Evolutionary conservation across 2,329 filamentous ascomycete species (phyloP).

Genomic region (Aspergillus brunneoviolaceus): DNA sequence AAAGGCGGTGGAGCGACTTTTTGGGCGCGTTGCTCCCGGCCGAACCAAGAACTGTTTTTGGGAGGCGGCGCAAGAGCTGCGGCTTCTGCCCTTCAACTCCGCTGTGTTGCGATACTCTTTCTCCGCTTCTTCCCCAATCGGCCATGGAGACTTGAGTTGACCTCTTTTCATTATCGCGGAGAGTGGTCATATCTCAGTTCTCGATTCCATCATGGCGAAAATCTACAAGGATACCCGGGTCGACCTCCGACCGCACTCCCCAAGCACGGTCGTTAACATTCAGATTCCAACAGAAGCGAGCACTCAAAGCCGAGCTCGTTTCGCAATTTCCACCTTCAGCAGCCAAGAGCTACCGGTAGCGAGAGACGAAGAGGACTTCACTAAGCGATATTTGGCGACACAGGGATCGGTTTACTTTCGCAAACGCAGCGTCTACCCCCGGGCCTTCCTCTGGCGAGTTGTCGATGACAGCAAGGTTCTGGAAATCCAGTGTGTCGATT

Average conservation of each 20-base stretch:
- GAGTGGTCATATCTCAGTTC: conserved; percentile 20
- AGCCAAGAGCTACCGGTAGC: conserved; percentile 42
- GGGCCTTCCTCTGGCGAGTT: conserved; percentile 88
- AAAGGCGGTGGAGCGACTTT: conserved; percentile 12
- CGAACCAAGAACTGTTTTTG: conserved; percentile 42
- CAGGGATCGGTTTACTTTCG: conserved; percentile 85
- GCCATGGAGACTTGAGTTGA: conserved; percentile 36
- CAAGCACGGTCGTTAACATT: conserved; percentile 69
- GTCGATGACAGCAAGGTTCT: conserved; percentile 76
- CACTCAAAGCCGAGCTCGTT: conserved; percentile 48
- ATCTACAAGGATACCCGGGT: conserved; percentile 85
- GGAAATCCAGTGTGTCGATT: conserved; percentile 79
- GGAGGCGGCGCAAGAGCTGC: conserved; percentile 23
- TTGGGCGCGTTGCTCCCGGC: conserved; percentile 12
- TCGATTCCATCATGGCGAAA: conserved; percentile 57
- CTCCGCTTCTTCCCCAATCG: conserved; percentile 20
- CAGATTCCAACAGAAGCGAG: conserved; percentile 56
- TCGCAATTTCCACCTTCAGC: conserved; percentile 47
- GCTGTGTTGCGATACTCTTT: conserved; percentile 14
- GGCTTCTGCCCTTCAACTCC: conserved; percentile 30
- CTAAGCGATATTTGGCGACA: conserved; percentile 69
- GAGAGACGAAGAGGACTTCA: conserved; percentile 68
- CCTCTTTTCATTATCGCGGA: conserved; percentile 21
- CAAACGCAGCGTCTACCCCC: conserved; percentile 70
- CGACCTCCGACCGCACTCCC: conserved; percentile 72